phyloP scores from a whole-genome alignment of 768 basidiomycete genomes.

The Tulasnella sp. region DNA sequence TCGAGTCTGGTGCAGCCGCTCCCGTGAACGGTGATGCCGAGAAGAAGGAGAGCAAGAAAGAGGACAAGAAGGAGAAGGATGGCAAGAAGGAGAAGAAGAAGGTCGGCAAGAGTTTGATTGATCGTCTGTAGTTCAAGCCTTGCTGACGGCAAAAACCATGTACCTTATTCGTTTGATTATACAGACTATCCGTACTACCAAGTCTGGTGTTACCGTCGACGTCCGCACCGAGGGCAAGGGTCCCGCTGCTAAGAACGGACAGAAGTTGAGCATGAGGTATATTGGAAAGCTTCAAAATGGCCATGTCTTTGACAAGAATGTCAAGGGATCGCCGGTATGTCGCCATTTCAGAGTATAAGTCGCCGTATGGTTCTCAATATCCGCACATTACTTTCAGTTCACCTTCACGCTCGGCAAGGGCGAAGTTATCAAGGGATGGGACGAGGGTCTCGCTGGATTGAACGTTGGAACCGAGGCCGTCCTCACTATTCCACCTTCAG shows the following conservation, averaged over 20 bases:
- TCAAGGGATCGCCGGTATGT: slow-evolving; percentile 37
- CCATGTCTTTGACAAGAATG: slow-evolving; percentile 31
- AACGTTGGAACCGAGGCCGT: slow-evolving; percentile 40
- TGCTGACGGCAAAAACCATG: neutral
- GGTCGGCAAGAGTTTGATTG: slow-evolving; percentile 14
- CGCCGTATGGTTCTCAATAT: neutral
- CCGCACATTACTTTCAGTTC: slow-evolving; percentile 25
- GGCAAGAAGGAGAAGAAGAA: slow-evolving; percentile 22
- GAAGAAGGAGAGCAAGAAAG: slow-evolving; percentile 25
- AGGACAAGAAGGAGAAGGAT: slow-evolving; percentile 25
- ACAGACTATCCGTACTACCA: slow-evolving; percentile 24
- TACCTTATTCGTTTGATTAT: neutral
- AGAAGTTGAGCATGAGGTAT: slow-evolving; percentile 41
- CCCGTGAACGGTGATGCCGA: slow-evolving; percentile 21
- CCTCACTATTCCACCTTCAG: slow-evolving; percentile 31
- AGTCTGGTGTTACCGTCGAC: slow-evolving; percentile 38
- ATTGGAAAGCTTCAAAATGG: slow-evolving; percentile 38
- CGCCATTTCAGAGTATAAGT: slow-evolving; percentile 23
- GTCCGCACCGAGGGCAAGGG: slow-evolving; percentile 39
- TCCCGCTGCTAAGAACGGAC: slow-evolving; percentile 37
- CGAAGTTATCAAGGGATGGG: slow-evolving; percentile 42
- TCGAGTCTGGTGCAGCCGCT: slow-evolving; percentile 31
- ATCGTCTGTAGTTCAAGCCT: neutral
- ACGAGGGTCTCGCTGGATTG: slow-evolving; percentile 41
- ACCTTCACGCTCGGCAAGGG: slow-evolving; percentile 36